These are phyloP conservation scores for Fusarium sp. DNA, from an alignment of 2,329 filamentous ascomycete genomes.

Conservation along the genomic window DNA sequence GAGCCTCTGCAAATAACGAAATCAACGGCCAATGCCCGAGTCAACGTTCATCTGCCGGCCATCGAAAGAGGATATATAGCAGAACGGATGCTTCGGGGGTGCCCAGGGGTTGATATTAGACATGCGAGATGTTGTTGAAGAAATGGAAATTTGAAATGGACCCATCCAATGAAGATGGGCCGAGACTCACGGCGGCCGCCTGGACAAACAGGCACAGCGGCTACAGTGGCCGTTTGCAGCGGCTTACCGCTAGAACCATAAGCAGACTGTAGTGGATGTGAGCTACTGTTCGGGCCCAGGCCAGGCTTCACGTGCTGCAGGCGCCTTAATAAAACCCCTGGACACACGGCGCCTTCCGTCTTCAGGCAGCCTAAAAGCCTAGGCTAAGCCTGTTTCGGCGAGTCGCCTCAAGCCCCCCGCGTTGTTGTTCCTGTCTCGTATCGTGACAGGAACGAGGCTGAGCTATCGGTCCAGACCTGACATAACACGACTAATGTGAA, in stretches of 20 bases:
- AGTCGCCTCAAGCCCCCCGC: slow-evolving; percentile 25
- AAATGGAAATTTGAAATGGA: slow-evolving; percentile 23
- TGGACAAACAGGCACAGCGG: background rate
- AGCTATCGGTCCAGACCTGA: slow-evolving; percentile 10
- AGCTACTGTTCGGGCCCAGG: background rate
- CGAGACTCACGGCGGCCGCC: slow-evolving; percentile 21
- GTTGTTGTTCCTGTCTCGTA: slow-evolving; percentile 38
- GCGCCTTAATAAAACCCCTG: slow-evolving; percentile 22
- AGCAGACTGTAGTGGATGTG: background rate
- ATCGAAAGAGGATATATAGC: slow-evolving; percentile 1
- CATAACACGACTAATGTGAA: slow-evolving; percentile 19
- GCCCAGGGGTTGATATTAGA: slow-evolving; percentile 11
- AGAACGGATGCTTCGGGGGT: slow-evolving; percentile 16
- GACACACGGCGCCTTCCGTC: slow-evolving; percentile 5
- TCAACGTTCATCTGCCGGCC: slow-evolving; percentile 16
- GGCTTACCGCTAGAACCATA: slow-evolving; percentile 15
- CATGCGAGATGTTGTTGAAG: slow-evolving; percentile 12
- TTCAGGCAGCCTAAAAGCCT: background rate
- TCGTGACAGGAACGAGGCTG: slow-evolving; percentile 34
- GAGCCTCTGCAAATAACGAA: background rate
- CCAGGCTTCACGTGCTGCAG: slow-evolving; percentile 26
- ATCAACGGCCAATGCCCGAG: background rate
- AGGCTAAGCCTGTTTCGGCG: slow-evolving; percentile 30
- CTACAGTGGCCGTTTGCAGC: slow-evolving; percentile 4
- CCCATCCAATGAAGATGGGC: slow-evolving; percentile 12